phyloP scores from a whole-genome alignment of 176 grass and related monocot species.

The Bothriochloa decipiens region DNA sequence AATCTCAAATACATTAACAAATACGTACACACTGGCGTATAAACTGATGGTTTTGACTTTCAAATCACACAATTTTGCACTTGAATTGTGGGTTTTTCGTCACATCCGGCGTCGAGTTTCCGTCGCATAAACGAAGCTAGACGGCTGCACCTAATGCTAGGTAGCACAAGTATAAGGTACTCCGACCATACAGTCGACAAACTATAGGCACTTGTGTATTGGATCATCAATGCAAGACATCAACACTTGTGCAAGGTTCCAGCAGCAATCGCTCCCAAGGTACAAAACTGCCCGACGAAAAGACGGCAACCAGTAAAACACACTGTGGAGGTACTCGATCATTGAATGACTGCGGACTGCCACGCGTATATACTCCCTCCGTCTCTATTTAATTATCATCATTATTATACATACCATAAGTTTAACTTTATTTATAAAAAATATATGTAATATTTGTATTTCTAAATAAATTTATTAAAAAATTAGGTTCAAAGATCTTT shows the following conservation, averaged over 20 bases:
- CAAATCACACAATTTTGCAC: background rate
- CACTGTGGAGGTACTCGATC: background rate
- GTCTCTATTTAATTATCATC: too few species aligned
- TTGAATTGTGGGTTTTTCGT: background rate
- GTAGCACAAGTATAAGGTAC: too few species aligned
- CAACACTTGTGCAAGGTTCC: too few species aligned
- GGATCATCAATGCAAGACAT: too few species aligned
- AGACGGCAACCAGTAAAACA: background rate
- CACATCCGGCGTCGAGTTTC: background rate
- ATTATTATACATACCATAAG: too few species aligned
- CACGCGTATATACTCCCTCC: background rate
- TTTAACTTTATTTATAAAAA: too few species aligned
- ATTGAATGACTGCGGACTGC: background rate
- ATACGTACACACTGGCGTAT: background rate
- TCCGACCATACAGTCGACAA: too few species aligned
- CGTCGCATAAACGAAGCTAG: background rate
- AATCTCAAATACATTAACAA: background rate
- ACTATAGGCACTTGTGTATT: too few species aligned
- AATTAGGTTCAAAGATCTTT: too few species aligned
- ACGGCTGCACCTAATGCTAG: background rate
- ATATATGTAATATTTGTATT: too few species aligned
- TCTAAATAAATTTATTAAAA: too few species aligned
- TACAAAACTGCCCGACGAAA: background rate
- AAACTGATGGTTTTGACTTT: background rate
- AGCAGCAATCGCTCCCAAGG: too few species aligned